phyloP scores from a whole-genome alignment of 257 asterid genomes.

The Penstemon davidsonii region DNA sequence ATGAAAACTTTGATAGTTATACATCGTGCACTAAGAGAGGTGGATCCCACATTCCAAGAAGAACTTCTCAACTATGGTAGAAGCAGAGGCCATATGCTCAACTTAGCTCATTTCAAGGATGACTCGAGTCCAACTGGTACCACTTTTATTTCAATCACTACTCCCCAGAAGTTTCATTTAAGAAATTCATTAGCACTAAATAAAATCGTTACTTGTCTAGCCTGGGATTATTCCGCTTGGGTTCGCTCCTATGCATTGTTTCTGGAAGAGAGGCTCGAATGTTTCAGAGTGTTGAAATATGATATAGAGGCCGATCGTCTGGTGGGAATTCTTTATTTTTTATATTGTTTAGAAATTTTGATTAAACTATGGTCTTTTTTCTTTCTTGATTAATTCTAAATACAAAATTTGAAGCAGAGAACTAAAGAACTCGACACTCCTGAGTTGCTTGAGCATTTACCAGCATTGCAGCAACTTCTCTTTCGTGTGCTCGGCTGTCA shows the following conservation, averaged over 20 bases:
- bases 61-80: conserved; percentile 83
- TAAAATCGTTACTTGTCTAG: conserved; percentile 42
- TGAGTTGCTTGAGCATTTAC: conserved; percentile 78
- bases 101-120: conserved; percentile 91
- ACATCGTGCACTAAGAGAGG: conserved; percentile 97
- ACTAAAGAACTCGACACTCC: conserved; percentile 86
- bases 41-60: conserved; percentile 96
- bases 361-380: neutral
- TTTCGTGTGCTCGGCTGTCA: conserved; percentile 85
- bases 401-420: conserved; percentile 52
- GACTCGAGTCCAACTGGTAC: conserved; percentile 95
- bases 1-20: conserved; percentile 87
- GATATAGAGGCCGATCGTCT: conserved; percentile 78
- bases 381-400: conserved; percentile 15
- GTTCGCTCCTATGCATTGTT: conserved; percentile 83
- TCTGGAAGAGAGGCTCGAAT: conserved; percentile 97
- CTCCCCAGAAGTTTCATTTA: conserved; percentile 8
- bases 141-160: conserved; percentile 18
- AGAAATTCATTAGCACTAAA: conserved; percentile 19
- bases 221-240: conserved; percentile 99
- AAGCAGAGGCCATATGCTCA: conserved; percentile 84
- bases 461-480: conserved; percentile 83
- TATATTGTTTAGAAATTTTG: conserved; percentile 5
- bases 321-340: conserved; percentile 39
- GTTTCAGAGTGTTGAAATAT: conserved; percentile 80